Evolutionary conservation across 2,329 filamentous ascomycete species (phyloP).

Genomic region (Parasarocladium wereldwijsianum): DNA sequence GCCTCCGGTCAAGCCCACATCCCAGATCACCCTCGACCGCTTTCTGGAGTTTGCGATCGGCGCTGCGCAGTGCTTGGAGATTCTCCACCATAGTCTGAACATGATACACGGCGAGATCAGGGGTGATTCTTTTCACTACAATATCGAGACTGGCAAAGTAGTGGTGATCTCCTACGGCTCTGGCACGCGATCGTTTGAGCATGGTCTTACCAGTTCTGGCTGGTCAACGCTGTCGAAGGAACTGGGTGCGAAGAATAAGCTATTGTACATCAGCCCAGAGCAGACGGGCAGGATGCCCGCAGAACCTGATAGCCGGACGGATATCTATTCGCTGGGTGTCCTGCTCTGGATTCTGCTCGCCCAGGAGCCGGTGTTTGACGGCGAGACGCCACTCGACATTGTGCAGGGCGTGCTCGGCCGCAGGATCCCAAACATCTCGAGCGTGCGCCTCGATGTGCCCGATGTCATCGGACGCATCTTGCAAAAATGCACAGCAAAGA

Average conservation of each 20-base stretch:
- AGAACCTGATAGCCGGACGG: slow-evolving; percentile 80
- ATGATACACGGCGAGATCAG: slow-evolving; percentile 84
- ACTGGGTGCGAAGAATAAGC: slow-evolving; percentile 72
- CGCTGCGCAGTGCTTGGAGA: slow-evolving; percentile 70
- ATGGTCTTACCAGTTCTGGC: slow-evolving; percentile 70
- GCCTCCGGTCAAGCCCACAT: slow-evolving; percentile 31
- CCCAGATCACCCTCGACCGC: slow-evolving; percentile 53
- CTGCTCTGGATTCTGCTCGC: slow-evolving; percentile 78
- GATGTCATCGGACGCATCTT: slow-evolving; percentile 72
- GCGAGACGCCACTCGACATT: slow-evolving; percentile 69
- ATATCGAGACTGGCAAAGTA: slow-evolving; percentile 52
- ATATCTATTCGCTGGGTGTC: slow-evolving; percentile 85
- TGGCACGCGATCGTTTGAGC: slow-evolving; percentile 76
- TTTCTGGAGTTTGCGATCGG: slow-evolving; percentile 90
- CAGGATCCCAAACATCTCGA: slow-evolving; percentile 62
- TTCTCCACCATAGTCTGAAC: slow-evolving; percentile 78
- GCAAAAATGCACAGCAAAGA: slow-evolving; percentile 84
- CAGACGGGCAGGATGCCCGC: slow-evolving; percentile 88
- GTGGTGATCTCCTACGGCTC: slow-evolving; percentile 77
- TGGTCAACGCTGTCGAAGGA: slow-evolving; percentile 78
- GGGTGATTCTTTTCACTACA: slow-evolving; percentile 83
- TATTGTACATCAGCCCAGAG: slow-evolving; percentile 86
- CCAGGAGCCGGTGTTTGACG: slow-evolving; percentile 67
- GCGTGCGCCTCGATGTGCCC: slow-evolving; percentile 67
- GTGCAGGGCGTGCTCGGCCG: slow-evolving; percentile 78